Base-by-base conservation (phyloP, 768 basidiomycete species). In the Boletus rubroflammeus region DNA sequence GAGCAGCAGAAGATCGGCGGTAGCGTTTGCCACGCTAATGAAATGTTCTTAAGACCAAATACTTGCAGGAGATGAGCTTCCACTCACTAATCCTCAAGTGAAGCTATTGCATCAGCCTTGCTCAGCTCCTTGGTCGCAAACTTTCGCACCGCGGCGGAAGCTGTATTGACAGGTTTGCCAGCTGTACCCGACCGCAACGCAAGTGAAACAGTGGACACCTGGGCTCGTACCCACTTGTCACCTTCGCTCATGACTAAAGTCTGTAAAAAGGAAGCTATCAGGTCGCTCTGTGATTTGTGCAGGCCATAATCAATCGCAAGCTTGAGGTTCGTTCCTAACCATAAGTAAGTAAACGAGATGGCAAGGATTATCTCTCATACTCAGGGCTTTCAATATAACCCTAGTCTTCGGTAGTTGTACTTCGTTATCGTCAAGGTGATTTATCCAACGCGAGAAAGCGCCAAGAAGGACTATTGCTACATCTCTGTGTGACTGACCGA, bases 221-320 rank as follows among this genome's bases (percentile, higher is more conserved):
- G 83, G 3, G 83, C 78, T 54, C 76, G 75, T n/a, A 98, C 81
- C 90, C 92, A 97, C 57, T 83, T 80, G 61, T 95, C 90, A 15
- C 95, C 95, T 76, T 97, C 94, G 52, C 90, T 93, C 95, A 98
- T 98, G 61, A 98, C 83, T 34, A 98, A 75, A 15, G 93, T 93
- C 73, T 98, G 95, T 63, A 98, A 75, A 71, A 95, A 98, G 0
- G 91, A 93, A 5, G 95, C 90, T 47, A 91, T 88, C 42, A 98
- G 78, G 63, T 91, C 86, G 56, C 83, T 88, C 67, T 92, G 88
- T 0, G 85, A 83, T 62, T 82, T 85, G 57, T 88, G 81, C 39
- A 96, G 78, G 19, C 92, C 92, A 61, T 86, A 86, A 65, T 94
- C 90, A 48, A 98, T 97, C 2, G 93, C 95, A 42, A 93, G 80